Evolutionary conservation across 495 filamentous ascomycete genomes (phyloP).

Genomic region (Friedmanniomyces simplex): DNA sequence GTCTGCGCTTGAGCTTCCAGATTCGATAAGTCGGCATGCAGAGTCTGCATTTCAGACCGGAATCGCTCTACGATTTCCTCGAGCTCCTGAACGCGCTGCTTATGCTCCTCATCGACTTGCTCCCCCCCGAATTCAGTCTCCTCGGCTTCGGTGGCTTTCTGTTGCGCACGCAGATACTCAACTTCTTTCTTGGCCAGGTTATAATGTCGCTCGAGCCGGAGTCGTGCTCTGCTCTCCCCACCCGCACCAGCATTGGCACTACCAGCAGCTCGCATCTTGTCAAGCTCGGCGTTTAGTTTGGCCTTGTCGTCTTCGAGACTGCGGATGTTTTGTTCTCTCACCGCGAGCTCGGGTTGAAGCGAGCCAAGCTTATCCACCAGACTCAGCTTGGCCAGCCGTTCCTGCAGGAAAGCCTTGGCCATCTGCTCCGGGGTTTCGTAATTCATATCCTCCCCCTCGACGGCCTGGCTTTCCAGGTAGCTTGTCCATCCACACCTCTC

Average conservation of each 20-base stretch:
- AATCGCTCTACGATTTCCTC: constrained; percentile 82
- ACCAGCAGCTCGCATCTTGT: constrained; percentile 49
- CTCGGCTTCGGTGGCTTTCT: constrained; percentile 83
- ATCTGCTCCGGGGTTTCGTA: constrained; percentile 85
- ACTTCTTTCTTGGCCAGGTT: constrained; percentile 81
- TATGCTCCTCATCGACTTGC: constrained; percentile 64
- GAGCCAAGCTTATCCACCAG: constrained; percentile 68
- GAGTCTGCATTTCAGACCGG: constrained; percentile 65
- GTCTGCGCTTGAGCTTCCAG: constrained; percentile 30
- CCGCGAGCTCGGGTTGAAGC: constrained; percentile 64
- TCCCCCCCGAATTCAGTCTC: constrained; percentile 75
- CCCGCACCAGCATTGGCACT: constrained; percentile 21
- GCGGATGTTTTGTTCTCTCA: constrained; percentile 70
- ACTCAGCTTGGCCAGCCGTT: constrained; percentile 65
- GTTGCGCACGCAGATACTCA: constrained; percentile 82
- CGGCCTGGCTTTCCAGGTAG: constrained; percentile 61
- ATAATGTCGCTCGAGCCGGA: constrained; percentile 75
- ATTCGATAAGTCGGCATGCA: constrained; percentile 62
- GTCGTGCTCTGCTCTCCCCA: constrained; percentile 45
- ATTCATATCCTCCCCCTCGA: constrained; percentile 46
- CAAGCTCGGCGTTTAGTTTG: constrained; percentile 52
- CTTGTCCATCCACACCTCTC: constrained; percentile 78
- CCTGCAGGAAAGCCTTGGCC: constrained; percentile 69
- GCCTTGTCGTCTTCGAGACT: constrained; percentile 57
- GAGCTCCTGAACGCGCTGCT: constrained; percentile 65